Conservation (phyloP, 2,329 filamentous ascomycete genomes). For the Stagonosporopsis chrysanthemi region DNA sequence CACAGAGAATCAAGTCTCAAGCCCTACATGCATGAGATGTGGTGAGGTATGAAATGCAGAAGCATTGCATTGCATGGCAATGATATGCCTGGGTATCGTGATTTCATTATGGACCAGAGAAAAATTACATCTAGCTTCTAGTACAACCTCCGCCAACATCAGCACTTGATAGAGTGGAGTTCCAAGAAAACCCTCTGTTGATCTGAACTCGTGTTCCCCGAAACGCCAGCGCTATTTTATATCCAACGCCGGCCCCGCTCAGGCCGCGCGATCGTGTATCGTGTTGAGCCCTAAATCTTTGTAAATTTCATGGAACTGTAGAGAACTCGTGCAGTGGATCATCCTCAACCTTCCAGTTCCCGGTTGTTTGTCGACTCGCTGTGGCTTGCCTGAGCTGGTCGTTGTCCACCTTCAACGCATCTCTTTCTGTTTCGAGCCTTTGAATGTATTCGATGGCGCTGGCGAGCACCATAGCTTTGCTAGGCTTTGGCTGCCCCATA, state of each 20-base stretch:
- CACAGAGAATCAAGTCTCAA: too few species aligned
- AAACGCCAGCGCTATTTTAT: slow-evolving; percentile 9
- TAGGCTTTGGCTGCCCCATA: slow-evolving; percentile 42
- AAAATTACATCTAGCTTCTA: background rate
- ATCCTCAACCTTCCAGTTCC: slow-evolving; percentile 17
- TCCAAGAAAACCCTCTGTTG: background rate
- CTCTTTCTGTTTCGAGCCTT: slow-evolving; percentile 40
- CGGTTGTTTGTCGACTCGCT: slow-evolving; percentile 10
- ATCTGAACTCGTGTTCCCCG: background rate
- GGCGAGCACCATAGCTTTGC: slow-evolving; percentile 44
- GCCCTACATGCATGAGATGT: background rate
- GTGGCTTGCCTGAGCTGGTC: slow-evolving; percentile 31
- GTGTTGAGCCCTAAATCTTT: too few species aligned
- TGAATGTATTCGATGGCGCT: slow-evolving; percentile 46
- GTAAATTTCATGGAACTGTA: slow-evolving; percentile 13
- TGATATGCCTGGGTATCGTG: slow-evolving; percentile 17
- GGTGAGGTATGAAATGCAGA: background rate
- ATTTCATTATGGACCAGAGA: slow-evolving; percentile 11
- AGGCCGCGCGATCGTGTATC: background rate
- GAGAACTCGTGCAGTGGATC: slow-evolving; percentile 22
- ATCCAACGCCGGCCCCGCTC: background rate
- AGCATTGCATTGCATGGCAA: slow-evolving; percentile 15
- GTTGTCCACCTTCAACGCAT: slow-evolving; percentile 36
- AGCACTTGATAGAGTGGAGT: slow-evolving; percentile 20
- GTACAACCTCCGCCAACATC: slow-evolving; percentile 14